Base-by-base conservation (phyloP, 139 green algal genomes). In the Chlorella sp. region DNA sequence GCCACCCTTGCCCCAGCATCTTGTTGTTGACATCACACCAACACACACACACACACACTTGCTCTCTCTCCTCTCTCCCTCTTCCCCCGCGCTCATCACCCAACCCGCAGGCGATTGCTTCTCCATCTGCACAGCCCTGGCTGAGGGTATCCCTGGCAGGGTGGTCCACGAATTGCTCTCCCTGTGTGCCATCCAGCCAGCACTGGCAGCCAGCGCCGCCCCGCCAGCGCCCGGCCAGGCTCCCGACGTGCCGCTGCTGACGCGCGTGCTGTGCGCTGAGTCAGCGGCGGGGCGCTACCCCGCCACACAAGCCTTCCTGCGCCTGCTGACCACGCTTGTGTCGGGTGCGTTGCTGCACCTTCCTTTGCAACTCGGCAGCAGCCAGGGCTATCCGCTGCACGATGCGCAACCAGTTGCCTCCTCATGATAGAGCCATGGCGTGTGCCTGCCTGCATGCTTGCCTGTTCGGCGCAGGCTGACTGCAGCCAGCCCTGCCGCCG, bases 291-390 rank as follows among this genome's bases (percentile, higher is more conserved):
- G 91, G 53, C 42, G 48, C 26, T 96, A 95, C 88, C 92, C 94
- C 0, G 82, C 92, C 15, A 96, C 92, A 0, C 36, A 34, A 3
- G 91, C 91, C 32, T 79, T 94, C 22, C 79, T 96, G 7, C 14
- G 40, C 24, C 93, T 95, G n/a, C 64, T 91, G 2, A 78, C 88
- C 26, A 75, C 34, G 9, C 94, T 96, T 32, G 82, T 95, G 61
- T 77, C 86, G 12, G 85, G 87, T 66, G 87, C n/a, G 32, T 28
- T 71, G 64, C 15, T 68, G 60, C 60, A 68, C 60, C 60, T 18
- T 18, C 60, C 15, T 14, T 68, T 68, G 14, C n/a, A n/a, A n/a
- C n/a, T n/a, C n/a, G n/a, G n/a, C n/a, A n/a, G n/a, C n/a, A n/a
- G n/a, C n/a, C n/a, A n/a, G n/a, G n/a, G n/a, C n/a, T n/a, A n/a